Conservation (phyloP, 1,284 basidiomycete species). For the Rhodotorula mucilaginosa region DNA sequence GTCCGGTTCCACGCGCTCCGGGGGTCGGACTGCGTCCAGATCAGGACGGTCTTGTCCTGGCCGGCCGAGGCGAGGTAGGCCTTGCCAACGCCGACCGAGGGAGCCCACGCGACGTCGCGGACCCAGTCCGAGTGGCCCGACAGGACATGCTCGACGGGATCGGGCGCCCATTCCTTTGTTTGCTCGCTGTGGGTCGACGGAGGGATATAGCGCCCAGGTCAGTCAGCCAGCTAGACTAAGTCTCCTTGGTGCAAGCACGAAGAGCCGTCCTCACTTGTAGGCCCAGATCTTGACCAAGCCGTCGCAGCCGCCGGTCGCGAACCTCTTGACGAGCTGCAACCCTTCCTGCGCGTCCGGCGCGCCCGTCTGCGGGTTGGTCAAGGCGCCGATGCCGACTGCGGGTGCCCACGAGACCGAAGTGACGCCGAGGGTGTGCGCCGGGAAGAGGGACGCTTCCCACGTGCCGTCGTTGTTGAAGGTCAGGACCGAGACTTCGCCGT, state of each 20-base stretch:
- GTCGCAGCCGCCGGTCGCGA: conserved; percentile 94
- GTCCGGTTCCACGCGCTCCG: conserved; percentile 80
- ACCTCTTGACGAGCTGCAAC: conserved; percentile 61
- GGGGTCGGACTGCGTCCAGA: conserved; percentile 86
- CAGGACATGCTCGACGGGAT: conserved; percentile 63
- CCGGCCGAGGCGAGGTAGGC: conserved; percentile 94
- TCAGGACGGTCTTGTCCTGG: conserved; percentile 88
- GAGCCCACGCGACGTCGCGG: conserved; percentile 94
- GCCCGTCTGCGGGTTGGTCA: conserved; percentile 17
- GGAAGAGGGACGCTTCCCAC: conserved; percentile 92
- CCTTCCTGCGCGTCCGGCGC: conserved; percentile 16
- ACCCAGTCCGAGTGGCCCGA: conserved; percentile 97
- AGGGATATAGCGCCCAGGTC: not conserved
- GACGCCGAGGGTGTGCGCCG: conserved; percentile 92
- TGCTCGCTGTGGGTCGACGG: conserved; percentile 24
- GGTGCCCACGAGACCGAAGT: conserved; percentile 98
- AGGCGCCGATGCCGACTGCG: conserved; percentile 55
- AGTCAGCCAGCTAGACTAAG: not conserved
- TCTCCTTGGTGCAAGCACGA: too few relatives aligned
- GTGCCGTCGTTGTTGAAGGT: conserved; percentile 98
- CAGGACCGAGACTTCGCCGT: conserved; percentile 94
- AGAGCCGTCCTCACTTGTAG: conserved; percentile 53
- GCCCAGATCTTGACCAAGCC: conserved; percentile 94
- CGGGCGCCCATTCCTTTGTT: conserved; percentile 73
- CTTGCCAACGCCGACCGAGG: conserved; percentile 89